phyloP scores from a whole-genome alignment of 1,284 basidiomycete species.

The Leucoagaricus sp. region DNA sequence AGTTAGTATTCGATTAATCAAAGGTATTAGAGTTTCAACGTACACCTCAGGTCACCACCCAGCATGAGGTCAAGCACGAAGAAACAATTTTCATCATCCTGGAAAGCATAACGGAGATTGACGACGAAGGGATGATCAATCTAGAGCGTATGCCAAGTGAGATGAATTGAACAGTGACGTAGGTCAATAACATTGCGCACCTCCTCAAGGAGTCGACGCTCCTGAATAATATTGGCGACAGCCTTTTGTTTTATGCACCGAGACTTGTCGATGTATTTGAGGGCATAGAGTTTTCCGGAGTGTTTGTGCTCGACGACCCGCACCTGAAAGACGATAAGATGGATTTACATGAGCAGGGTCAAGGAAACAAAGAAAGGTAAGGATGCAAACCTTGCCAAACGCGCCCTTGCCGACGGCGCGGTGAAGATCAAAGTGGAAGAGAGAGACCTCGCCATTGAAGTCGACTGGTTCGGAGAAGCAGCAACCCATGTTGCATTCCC shows the following conservation, averaged over 20 bases:
- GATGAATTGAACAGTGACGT: conserved; percentile 18
- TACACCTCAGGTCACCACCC: conserved; percentile 92
- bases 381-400: conserved; percentile 85
- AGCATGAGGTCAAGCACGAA: conserved; percentile 97
- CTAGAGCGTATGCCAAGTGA: conserved; percentile 39
- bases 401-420: conserved; percentile 94
- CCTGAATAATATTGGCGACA: conserved; percentile 93
- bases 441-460: conserved; percentile 91
- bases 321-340: conserved; percentile 44
- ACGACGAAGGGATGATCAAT: conserved; percentile 95
- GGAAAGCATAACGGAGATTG: conserved; percentile 95
- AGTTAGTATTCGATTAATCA: conserved; percentile 11
- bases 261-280: conserved; percentile 98
- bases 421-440: conserved; percentile 95
- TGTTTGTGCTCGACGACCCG: conserved; percentile 96
- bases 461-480: conserved; percentile 82
- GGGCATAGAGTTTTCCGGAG: conserved; percentile 89
- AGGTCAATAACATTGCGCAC: conserved; percentile 42
- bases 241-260: conserved; percentile 92
- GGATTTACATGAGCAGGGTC: conserved; percentile 13
- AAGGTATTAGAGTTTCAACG: conserved; percentile 34
- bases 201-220: conserved; percentile 88
- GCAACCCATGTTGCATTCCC: conserved; percentile 55
- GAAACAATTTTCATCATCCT: conserved; percentile 98
- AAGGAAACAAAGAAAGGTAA: conserved; percentile 1